Base-by-base conservation (phyloP, 805 yeast genomes). In the Metschnikowia dekortorum region DNA sequence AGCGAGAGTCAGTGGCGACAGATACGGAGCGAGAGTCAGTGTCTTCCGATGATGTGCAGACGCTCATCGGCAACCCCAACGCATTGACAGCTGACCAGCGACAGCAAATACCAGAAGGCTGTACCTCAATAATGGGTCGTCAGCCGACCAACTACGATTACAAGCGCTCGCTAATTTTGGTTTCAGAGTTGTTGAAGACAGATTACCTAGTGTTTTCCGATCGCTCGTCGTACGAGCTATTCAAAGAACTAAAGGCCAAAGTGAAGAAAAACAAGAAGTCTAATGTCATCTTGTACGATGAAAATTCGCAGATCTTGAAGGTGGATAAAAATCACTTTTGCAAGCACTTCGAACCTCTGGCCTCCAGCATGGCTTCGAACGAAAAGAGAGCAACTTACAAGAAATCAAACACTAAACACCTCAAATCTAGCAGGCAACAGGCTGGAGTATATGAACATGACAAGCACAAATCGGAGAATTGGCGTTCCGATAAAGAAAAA, bases 151-250 rank as follows among this genome's bases (percentile, higher is more conserved):
- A 45, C 22, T 73, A 56, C 52, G 60, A 59, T 47, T 45, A 59
- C 36, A 71, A 70, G 53, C 57, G 76, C 6, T 56, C 55, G 32
- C 52, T 65, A 33, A 52, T 72, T 8, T 50, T 71, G n/a, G 74
- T 62, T 2, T 56, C 59, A 28, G 76, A 69, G 50, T 59, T 69
- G 49, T 56, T 73, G 53, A 67, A 66, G 44, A 57, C 57, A 39
- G 55, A 52, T 39, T 55, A 58, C 10, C 66, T 61, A 49, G 56
- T 73, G 18, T 73, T 73, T 46, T 61, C 69, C 4, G 61, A 61
- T 49, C 47, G 47, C n/a, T 66, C 62, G 11, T 58, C 70, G 28
- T 72, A 63, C 48, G 51, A 56, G 37, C 39, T 55, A 28, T 73
- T 70, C 58, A 66, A 65, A 47, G 51, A 59, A 36, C 53, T 69